Evolutionary conservation across 208 protist genomes (phyloP), one percentile per base, ranked within the genome.

Genomic region (Novymonas esmeraldas): DNA sequence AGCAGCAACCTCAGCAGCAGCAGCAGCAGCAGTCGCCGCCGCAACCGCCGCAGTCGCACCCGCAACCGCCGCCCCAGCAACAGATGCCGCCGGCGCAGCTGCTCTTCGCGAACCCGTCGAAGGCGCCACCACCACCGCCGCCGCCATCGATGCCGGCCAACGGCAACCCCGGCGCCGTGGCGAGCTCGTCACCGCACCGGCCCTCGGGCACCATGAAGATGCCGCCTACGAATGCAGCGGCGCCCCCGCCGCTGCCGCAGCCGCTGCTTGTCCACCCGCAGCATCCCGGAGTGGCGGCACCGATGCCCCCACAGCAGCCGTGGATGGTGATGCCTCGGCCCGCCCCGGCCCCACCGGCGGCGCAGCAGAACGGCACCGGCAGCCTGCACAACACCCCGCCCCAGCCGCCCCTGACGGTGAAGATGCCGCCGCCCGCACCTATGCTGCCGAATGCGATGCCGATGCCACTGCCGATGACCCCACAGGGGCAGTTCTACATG

Each of bases 401-500:
- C 16, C 63, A 63, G 57, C 70, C 65, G 63, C 62, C 70, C 34
- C 39, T 54, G 13, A 38, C 44, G 28, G 22, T n/a, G 13, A 70
- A 70, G 44, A 60, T 70, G 49, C 38, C 41, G 22, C 52, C 73
- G 6, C 49, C 73, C 45, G 70, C 59, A 44, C 28, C 71, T 1
- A 72, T 69, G 48, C 20, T 46, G 34, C 36, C 34, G 39, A 51
- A 33, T 26, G 39, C 44, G 11, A 58, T 73, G 33, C 58, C 39
- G 41, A 48, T 73, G 62, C 55, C 70, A 22, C 48, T 76, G 28
- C 73, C 58, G 56, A 71, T 80, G 75, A 67, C 65, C 55, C 41
- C 70, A 6, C 76, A 73, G 31, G 76, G 76, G 4, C 70, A 76
- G 59, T 72, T 55, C 60, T 74, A 74, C 33, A 60, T 68, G 2